Evolutionary conservation across 768 basidiomycete genomes (phyloP), one percentile per base, ranked within the genome.

Genomic region (Panaeolus cyanescens): DNA sequence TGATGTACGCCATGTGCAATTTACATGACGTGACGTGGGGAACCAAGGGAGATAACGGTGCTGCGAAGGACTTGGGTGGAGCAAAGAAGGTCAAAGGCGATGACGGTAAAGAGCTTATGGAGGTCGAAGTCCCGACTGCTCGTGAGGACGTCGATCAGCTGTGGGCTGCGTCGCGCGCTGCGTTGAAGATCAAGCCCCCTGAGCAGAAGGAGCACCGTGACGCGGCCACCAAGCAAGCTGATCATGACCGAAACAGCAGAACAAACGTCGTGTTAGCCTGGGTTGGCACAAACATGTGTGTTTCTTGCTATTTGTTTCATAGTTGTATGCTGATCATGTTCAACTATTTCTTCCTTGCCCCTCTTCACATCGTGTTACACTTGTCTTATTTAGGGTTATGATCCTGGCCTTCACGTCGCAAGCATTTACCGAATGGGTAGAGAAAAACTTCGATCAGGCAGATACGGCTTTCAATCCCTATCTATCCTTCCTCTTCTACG

Each of bases 1-100:
- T 95, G 86, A 96, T 93, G 83, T 96, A 96, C 70, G 93, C 93
- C 31, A 94, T 96, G 85, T 97, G 95, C 78, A 93, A 92, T 72
- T 70, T 93, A 65, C 93, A 95, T 74, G 92, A 95, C 70, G 92
- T 95, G 45, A 90, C 89, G 32, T 92, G 90, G 94, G 95, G 95
- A 62, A 96, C 95, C 30, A 94, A 96, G 70, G 94, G 95, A 63
- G 93, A 95, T 77, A 95, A 95, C 66, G 91, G 91, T 37, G 79
- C 93, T 10, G 78, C 87, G 13, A 95, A 96, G 74, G 94, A 96
- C 71, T 83, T 96, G 10, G 95, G 95, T 59, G 87, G 90, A 9
- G 95, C 93, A 1, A 95, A 95, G 81, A 95, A 95, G 74, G 81
- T 93, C 62, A 90, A 92, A 77, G 86, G 85, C 58, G 88, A 90